Percentiles rank a stretch among this genome's conserved stretches.
These are phyloP conservation scores for Paradendryphiella salina DNA, from an alignment of 2,329 filamentous ascomycete species.

Conservation along the genomic window DNA sequence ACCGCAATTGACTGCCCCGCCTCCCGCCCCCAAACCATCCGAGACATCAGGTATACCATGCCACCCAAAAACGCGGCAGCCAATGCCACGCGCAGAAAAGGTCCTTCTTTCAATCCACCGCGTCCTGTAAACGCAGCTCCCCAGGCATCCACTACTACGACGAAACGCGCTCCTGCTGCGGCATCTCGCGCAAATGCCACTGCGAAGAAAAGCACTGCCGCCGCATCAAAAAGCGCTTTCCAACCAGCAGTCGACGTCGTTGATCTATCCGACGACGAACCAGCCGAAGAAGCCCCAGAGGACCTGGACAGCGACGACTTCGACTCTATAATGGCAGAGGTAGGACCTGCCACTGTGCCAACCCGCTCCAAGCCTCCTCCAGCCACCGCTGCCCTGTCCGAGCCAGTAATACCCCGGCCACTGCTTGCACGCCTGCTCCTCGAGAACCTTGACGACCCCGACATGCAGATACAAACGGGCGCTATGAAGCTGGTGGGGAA, in stretches of 20 bases:
- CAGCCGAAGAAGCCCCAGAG: slow-evolving; percentile 26
- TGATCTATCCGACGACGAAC: slow-evolving; percentile 35
- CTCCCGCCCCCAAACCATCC: background rate
- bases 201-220: slow-evolving; percentile 25
- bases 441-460: slow-evolving; percentile 68
- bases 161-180: slow-evolving; percentile 26
- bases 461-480: slow-evolving; percentile 43
- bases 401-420: slow-evolving; percentile 66
- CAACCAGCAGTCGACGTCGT: slow-evolving; percentile 35
- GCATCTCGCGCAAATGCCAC: slow-evolving; percentile 5
- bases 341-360: slow-evolving; percentile 19
- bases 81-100: slow-evolving; percentile 33
- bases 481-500: slow-evolving; percentile 71
- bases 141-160: slow-evolving; percentile 20
- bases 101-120: slow-evolving; percentile 45
- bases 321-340: slow-evolving; percentile 39
- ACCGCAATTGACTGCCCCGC: background rate
- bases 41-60: slow-evolving; percentile 18
- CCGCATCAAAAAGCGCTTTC: slow-evolving; percentile 24
- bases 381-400: slow-evolving; percentile 19
- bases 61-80: slow-evolving; percentile 31
- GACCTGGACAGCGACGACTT: slow-evolving; percentile 33
- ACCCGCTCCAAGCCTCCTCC: slow-evolving; percentile 10
- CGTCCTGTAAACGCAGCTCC: slow-evolving; percentile 37
- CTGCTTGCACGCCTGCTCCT: slow-evolving; percentile 77